These are phyloP conservation scores for Triticum dicoccoides DNA, from an alignment of 176 grass and related monocot genomes.

Conservation along the genomic window DNA sequence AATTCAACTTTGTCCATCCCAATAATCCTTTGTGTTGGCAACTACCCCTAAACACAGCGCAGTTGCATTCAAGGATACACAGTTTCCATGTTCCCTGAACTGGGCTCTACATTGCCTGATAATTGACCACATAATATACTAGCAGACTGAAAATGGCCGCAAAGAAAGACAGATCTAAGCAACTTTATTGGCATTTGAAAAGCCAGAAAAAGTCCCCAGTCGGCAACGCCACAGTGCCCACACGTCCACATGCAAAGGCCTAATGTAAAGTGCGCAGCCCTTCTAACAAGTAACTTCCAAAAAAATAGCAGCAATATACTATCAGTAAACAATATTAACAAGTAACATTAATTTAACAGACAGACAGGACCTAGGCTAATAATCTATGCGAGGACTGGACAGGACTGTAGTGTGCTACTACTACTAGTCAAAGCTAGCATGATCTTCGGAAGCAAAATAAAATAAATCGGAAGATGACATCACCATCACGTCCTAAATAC, in stretches of 20 bases:
- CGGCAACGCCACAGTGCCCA: background rate
- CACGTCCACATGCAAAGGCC: background rate
- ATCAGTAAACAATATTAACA: conserved; percentile 17
- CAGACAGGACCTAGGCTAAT: background rate
- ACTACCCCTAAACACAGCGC: background rate
- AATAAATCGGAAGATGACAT: conserved; percentile 6
- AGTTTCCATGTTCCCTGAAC: background rate
- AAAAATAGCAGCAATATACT: conserved; percentile 16
- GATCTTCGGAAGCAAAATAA: background rate
- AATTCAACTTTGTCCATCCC: background rate
- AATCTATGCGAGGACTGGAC: background rate
- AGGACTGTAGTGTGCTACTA: background rate
- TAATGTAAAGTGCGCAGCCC: conserved; percentile 15
- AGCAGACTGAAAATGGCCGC: background rate
- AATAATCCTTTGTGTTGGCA: background rate
- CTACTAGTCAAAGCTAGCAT: conserved; percentile 14
- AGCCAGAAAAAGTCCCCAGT: background rate
- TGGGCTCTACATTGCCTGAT: background rate
- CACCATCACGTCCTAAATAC: conserved; percentile 8
- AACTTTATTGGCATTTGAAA: background rate
- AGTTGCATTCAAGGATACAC: background rate
- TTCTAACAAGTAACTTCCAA: conserved; percentile 27
- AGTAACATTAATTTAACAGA: conserved; percentile 8
- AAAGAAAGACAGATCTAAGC: background rate
- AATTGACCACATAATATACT: background rate